Conservation (phyloP, 345 rosid genomes). For the Acer saccharum region DNA sequence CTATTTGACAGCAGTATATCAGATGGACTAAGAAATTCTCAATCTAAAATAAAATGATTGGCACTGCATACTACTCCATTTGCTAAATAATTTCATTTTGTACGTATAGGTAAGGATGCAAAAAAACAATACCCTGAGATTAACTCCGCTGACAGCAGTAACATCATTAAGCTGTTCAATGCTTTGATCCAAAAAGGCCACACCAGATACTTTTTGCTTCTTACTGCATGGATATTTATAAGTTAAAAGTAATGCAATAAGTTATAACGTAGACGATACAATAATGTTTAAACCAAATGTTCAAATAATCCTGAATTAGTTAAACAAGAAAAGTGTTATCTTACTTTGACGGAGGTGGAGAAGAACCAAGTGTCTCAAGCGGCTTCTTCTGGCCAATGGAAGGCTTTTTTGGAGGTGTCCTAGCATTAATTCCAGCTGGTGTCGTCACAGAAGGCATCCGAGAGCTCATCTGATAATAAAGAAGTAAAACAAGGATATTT, state of each 20-base stretch:
- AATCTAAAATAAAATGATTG: background rate
- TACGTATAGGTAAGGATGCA: constrained; percentile 3
- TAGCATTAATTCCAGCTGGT: constrained; percentile 55
- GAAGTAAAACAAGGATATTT: constrained; percentile 12
- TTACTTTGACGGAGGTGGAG: constrained; percentile 78
- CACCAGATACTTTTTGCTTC: constrained; percentile 84
- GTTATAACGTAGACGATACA: constrained; percentile 9
- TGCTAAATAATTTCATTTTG: background rate
- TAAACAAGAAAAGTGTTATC: background rate
- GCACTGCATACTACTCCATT: background rate
- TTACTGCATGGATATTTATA: constrained; percentile 51
- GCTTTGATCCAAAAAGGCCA: constrained; percentile 83
- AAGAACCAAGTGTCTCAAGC: constrained; percentile 74
- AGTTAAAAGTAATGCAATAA: constrained; percentile 7
- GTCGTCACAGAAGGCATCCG: constrained; percentile 49
- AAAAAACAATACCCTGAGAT: constrained; percentile 72
- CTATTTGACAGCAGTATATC: constrained; percentile 41
- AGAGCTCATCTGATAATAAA: constrained; percentile 51
- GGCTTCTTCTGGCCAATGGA: constrained; percentile 84
- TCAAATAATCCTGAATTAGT: background rate
- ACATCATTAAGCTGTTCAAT: constrained; percentile 99
- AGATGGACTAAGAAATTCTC: constrained; percentile 13
- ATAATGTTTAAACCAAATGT: constrained; percentile 1
- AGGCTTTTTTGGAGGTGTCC: constrained; percentile 69
- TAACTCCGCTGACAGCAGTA: constrained; percentile 98